Percentiles rank a stretch among this genome's conserved stretches.
These are phyloP conservation scores for Ambrosia artemisiifolia DNA, from an alignment of 129 eudicot genomes.

Conservation along the genomic window DNA sequence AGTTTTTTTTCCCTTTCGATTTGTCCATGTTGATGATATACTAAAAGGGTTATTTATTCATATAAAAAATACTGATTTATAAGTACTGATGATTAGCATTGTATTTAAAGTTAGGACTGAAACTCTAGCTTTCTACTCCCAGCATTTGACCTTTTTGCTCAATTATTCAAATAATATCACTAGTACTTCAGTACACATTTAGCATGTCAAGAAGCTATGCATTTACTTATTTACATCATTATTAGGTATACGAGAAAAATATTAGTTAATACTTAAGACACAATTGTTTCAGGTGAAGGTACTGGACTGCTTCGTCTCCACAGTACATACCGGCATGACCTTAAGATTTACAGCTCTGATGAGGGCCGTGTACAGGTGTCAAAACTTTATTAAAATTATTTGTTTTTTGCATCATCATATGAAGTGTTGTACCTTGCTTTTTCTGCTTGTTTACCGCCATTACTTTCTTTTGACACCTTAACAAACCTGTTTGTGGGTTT, in stretches of 20 bases:
- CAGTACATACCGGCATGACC: slow-evolving; percentile 97
- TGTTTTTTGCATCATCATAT: background rate
- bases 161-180: background rate
- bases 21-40: background rate
- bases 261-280: background rate
- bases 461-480: slow-evolving; percentile 17
- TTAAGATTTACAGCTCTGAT: slow-evolving; percentile 96
- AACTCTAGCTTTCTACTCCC: background rate
- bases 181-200: background rate
- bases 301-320: slow-evolving; percentile 98
- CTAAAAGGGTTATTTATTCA: background rate
- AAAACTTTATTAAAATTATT: background rate
- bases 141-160: background rate
- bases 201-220: slow-evolving; percentile 8
- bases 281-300: slow-evolving; percentile 77
- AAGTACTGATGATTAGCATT: background rate
- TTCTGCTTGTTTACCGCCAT: background rate
- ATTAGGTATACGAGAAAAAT: background rate
- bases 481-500: slow-evolving; percentile 4
- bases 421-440: background rate
- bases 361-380: slow-evolving; percentile 98
- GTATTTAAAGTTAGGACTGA: background rate
- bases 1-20: background rate
- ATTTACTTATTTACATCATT: background rate
- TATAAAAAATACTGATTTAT: too few relatives aligned